Conservation (phyloP, 352 stramenopile species). For the Pythium pectinolyticum region DNA sequence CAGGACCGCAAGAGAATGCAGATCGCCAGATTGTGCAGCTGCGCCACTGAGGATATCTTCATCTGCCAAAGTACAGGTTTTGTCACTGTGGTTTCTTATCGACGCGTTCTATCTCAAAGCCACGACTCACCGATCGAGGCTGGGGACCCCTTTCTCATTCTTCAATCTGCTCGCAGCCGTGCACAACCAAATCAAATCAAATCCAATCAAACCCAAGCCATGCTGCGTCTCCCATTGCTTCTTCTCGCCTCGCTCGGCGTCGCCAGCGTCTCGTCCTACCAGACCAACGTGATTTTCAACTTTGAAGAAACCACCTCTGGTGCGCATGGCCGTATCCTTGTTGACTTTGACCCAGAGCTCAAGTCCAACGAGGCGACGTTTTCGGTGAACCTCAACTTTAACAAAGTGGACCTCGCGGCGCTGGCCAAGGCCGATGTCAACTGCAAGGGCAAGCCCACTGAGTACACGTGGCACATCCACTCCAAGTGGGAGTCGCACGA, state of each 20-base stretch:
- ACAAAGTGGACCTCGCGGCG: conserved; percentile 13
- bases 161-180: no score
- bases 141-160: no score
- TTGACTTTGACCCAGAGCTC: background rate
- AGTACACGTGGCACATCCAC: conserved; percentile 31
- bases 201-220: background rate
- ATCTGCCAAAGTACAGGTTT: no score
- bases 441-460: conserved; percentile 16
- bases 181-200: no score
- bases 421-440: conserved; percentile 27
- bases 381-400: conserved; percentile 26
- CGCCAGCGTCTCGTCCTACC: background rate
- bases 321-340: background rate
- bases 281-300: background rate
- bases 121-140: no score
- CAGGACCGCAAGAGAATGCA: no score
- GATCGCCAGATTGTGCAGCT: no score
- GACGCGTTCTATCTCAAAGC: no score
- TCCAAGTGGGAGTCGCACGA: conserved; percentile 14
- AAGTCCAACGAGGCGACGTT: conserved; percentile 11
- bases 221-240: background rate
- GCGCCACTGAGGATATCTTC: no score
- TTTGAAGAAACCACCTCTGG: background rate
- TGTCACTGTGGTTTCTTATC: no score
- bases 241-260: background rate